Percentiles rank a stretch among this genome's conserved stretches.
Evolutionary conservation across 805 yeast species (phyloP).

Genomic region (Metschnikowia baotianmanensis): DNA sequence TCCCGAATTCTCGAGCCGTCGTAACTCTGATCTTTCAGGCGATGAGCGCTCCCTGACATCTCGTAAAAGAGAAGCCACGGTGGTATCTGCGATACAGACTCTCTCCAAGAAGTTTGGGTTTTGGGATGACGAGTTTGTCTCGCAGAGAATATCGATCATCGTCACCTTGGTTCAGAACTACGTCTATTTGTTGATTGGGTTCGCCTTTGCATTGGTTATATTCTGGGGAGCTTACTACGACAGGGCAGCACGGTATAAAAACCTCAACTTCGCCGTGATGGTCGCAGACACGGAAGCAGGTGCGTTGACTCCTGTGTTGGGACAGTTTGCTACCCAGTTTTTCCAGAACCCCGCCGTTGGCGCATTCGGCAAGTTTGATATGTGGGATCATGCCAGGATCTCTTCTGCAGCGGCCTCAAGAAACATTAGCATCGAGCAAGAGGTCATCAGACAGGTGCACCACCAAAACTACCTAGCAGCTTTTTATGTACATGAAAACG

Average conservation of each 20-base stretch:
- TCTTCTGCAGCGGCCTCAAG: constrained; percentile 19
- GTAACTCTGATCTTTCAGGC: neutral
- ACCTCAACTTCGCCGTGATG: constrained; percentile 26
- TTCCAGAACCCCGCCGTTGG: constrained; percentile 23
- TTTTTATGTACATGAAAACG: constrained; percentile 28
- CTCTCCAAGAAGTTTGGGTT: constrained; percentile 22
- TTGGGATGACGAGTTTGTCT: constrained; percentile 30
- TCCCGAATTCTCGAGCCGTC: neutral
- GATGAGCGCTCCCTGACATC: no score
- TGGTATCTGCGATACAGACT: constrained; percentile 22
- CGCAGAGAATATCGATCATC: constrained; percentile 22
- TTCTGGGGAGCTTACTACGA: constrained; percentile 34
- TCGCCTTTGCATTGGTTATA: constrained; percentile 25
- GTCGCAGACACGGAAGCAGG: constrained; percentile 26
- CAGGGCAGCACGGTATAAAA: constrained; percentile 20
- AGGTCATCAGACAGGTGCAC: constrained; percentile 29
- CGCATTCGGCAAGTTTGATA: constrained; percentile 24
- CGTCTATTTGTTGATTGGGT: constrained; percentile 22
- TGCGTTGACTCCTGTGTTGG: constrained; percentile 25
- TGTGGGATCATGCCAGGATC: constrained; percentile 22
- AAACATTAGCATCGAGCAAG: constrained; percentile 25
- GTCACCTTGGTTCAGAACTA: constrained; percentile 26
- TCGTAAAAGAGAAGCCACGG: constrained; percentile 21
- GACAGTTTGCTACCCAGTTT: constrained; percentile 19
- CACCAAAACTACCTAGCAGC: constrained; percentile 33